These are phyloP conservation scores for Scytalidium sp. DNA, from an alignment of 2,329 filamentous ascomycete genomes.

Conservation along the genomic window DNA sequence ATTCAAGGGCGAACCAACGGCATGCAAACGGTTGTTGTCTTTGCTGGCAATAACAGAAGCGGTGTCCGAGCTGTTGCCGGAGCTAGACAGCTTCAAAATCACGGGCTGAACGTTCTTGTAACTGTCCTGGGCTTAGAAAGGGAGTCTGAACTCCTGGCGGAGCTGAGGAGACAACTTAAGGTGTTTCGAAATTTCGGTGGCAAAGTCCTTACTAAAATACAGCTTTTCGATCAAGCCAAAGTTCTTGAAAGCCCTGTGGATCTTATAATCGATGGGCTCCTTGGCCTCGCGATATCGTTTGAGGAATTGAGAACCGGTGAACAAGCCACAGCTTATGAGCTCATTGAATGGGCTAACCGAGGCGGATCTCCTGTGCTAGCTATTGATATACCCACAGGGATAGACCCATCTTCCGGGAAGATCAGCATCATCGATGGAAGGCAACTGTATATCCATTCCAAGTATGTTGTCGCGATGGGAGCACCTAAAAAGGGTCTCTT, in stretches of 20 bases:
- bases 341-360: constrained; percentile 92
- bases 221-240: constrained; percentile 60
- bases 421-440: constrained; percentile 68
- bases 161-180: constrained; percentile 75
- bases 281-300: constrained; percentile 84
- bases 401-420: constrained; percentile 74
- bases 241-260: constrained; percentile 63
- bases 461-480: constrained; percentile 80
- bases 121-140: constrained; percentile 84
- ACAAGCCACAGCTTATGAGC: constrained; percentile 79
- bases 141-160: constrained; percentile 76
- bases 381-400: constrained; percentile 87
- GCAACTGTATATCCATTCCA: constrained; percentile 75
- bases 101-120: constrained; percentile 75
- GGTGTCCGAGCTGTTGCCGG: constrained; percentile 83
- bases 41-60: constrained; percentile 95
- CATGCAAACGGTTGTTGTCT: constrained; percentile 55
- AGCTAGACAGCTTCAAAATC: constrained; percentile 81
- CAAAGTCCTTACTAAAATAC: constrained; percentile 59
- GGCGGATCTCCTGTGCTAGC: constrained; percentile 79
- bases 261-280: constrained; percentile 82
- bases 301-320: constrained; percentile 82
- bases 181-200: constrained; percentile 84
- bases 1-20: constrained; percentile 32
- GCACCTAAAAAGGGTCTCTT: constrained; percentile 84